phyloP scores from a whole-genome alignment of 208 protist genomes.

The Leishmania mexicana region DNA sequence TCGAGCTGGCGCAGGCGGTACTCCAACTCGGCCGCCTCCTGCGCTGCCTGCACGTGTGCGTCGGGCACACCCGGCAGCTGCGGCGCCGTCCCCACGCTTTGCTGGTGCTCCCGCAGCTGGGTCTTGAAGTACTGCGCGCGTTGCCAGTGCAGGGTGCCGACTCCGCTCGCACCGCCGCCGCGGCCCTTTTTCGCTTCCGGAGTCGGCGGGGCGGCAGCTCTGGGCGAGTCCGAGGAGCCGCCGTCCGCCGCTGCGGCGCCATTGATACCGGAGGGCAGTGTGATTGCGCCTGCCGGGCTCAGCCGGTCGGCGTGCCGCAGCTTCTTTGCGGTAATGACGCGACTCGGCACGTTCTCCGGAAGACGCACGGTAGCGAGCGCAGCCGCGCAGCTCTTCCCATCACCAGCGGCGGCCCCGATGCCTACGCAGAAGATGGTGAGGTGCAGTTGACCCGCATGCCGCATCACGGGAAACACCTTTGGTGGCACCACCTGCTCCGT shows the following conservation, averaged over 20 bases:
- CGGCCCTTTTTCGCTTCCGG: background rate
- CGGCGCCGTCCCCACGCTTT: slow-evolving; percentile 16
- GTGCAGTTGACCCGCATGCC: slow-evolving; percentile 82
- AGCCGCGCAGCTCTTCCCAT: background rate
- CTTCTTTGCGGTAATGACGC: slow-evolving; percentile 75
- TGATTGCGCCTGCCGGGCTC: background rate
- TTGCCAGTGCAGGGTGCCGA: slow-evolving; percentile 55
- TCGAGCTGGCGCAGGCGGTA: slow-evolving; percentile 79
- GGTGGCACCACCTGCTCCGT: slow-evolving; percentile 67
- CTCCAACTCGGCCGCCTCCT: slow-evolving; percentile 66
- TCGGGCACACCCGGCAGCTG: slow-evolving; percentile 56
- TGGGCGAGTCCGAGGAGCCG: background rate
- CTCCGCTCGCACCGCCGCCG: background rate
- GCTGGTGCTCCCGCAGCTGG: slow-evolving; percentile 32
- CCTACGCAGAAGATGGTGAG: slow-evolving; percentile 85
- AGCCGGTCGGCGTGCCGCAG: slow-evolving; percentile 62
- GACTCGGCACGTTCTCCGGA: slow-evolving; percentile 14
- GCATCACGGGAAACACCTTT: slow-evolving; percentile 74
- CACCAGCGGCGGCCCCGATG: slow-evolving; percentile 15
- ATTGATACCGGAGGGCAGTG: background rate
- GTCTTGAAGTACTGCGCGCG: slow-evolving; percentile 71
- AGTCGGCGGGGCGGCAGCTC: background rate
- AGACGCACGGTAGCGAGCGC: slow-evolving; percentile 17
- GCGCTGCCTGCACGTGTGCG: slow-evolving; percentile 43
- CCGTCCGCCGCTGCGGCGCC: background rate